Evolutionary conservation across 192 early-diverging fungal genomes (phyloP), one percentile per base, ranked within the genome.

Genomic region (Phycomyces blakesleeanus): DNA sequence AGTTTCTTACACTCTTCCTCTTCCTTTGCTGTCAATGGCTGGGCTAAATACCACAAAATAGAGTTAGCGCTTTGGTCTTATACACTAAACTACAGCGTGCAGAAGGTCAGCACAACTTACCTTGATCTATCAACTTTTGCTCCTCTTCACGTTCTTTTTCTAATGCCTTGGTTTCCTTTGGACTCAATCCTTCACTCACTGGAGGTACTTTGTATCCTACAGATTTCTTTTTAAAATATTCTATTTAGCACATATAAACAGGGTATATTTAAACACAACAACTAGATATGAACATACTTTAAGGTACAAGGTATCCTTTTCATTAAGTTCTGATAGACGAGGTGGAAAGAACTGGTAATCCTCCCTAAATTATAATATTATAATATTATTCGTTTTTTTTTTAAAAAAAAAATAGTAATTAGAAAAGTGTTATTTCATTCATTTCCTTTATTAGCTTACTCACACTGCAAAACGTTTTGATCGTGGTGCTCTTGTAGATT

Each of bases 341-440:
- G 79, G 74, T 40, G 92, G 90, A 59, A 85, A 96, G 75, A 99
- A 99, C 76, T 99, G 97, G 73, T 91, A 95, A 67, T 98, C 96
- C 38, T 88, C 79, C 2, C 29, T 34, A 34, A 34, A n/a, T n/a
- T n/a, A n/a, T n/a, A n/a, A n/a, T n/a, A n/a, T n/a, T n/a, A n/a
- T n/a, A n/a, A n/a, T n/a, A n/a, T n/a, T n/a, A n/a, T n/a, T n/a
- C n/a, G n/a, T n/a, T n/a, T n/a, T n/a, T n/a, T n/a, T n/a, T n/a
- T n/a, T n/a, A n/a, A n/a, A n/a, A n/a, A n/a, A n/a, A n/a, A n/a
- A n/a, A n/a, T n/a, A n/a, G n/a, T n/a, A n/a, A n/a, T n/a, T n/a
- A n/a, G n/a, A n/a, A n/a, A n/a, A n/a, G n/a, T n/a, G n/a, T n/a
- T n/a, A n/a, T n/a, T n/a, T n/a, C n/a, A n/a, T n/a, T n/a, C n/a